Evolutionary conservation across 1,284 basidiomycete species (phyloP).

Genomic region (Fomitiporia mediterranea): DNA sequence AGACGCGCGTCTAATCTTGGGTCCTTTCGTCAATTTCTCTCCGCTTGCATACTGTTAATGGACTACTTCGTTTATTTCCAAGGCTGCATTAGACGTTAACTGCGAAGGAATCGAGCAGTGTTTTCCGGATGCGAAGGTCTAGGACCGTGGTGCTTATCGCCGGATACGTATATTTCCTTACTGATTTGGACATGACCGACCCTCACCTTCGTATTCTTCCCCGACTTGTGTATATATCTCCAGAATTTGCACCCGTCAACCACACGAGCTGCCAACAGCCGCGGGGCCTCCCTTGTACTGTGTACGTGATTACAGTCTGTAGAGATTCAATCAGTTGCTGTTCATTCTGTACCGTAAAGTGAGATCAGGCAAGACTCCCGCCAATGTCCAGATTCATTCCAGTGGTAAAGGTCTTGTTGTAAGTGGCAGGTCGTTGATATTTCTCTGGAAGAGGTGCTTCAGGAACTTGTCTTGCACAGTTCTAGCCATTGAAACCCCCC

Average conservation of each 20-base stretch:
- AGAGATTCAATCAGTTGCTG: not conserved
- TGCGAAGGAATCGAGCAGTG: not conserved
- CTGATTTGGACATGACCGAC: not conserved
- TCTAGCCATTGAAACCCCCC: no score
- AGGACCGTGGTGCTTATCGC: not conserved
- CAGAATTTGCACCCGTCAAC: not conserved
- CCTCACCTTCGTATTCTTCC: constrained; percentile 9
- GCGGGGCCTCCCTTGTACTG: not conserved
- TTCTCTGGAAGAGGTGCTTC: not conserved
- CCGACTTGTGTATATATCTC: not conserved
- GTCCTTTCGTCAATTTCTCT: not conserved
- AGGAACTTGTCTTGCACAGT: no score
- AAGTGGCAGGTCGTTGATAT: not conserved
- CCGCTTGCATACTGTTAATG: not conserved
- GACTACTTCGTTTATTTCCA: not conserved
- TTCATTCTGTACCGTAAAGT: not conserved
- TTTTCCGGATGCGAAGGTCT: not conserved
- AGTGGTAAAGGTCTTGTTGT: not conserved
- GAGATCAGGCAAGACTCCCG: not conserved
- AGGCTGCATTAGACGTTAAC: not conserved
- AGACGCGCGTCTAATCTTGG: no score
- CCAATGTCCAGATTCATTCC: not conserved
- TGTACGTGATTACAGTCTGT: not conserved
- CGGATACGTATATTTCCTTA: constrained; percentile 16
- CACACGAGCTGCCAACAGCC: not conserved